Evolutionary conservation across 2,329 filamentous ascomycete genomes (phyloP), one percentile per base, ranked within the genome.

Genomic region (Trichoderma endophyticum): DNA sequence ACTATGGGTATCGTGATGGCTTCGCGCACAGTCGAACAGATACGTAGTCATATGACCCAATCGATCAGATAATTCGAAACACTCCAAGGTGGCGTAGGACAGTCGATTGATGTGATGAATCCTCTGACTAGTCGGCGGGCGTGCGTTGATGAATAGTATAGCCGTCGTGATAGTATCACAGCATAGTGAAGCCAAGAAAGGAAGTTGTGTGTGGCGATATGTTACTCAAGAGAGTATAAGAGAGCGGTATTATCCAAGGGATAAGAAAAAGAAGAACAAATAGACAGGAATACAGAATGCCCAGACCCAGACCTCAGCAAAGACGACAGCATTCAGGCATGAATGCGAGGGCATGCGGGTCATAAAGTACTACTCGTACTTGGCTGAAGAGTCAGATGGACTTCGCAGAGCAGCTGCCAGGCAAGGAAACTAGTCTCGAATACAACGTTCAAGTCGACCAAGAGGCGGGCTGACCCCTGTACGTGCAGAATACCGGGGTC

Each of bases 361-460:
- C 75, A 79, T 80, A 80, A 80, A 77, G 76, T 77, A 75, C 71
- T 75, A 56, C 71, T 75, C 72, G 48, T 74, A 57, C 71, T 75
- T n/a, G 63, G 71, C 51, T 54, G 24, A 51, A 48, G 43, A 43
- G 64, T n/a, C 63, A 74, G 69, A 73, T 72, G 76, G 73, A 76
- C 75, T 76, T 73, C 70, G 75, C 39, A 71, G 24, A 60, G 60
- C 60, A 60, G 34, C 48, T 68, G 57, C 64, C 64, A 67, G 18
- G 39, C 59, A 32, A 68, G 64, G 43, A 39, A 71, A 69, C 64
- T 72, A 63, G 64, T 43, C 60, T 68, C 57, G 59, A 65, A 63
- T 68, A 63, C 51, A 59, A 36, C 71, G 39, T 62, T 63, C 71
- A 72, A 66, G 54, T 57, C 56, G 56, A 30, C 70, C 54, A 56